Evolutionary conservation across 208 protist genomes (phyloP).

Genomic region (Endotrypanum monterogeii): DNA sequence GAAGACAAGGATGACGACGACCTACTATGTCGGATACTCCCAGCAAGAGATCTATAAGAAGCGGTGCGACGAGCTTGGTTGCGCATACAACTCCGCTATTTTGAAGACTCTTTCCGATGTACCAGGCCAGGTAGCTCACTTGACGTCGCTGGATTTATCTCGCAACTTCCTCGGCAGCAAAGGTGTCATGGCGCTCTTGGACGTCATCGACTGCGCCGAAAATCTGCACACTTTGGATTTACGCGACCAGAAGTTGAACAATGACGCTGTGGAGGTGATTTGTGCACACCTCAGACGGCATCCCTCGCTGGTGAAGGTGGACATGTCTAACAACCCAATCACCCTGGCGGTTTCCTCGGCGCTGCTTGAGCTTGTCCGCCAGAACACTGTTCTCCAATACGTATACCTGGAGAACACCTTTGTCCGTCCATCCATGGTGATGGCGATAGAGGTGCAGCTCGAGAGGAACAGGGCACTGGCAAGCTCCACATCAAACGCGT

Average conservation of each 20-base stretch:
- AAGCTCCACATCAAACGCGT: background rate
- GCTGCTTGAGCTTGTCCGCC: conserved; percentile 70
- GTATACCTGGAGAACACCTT: conserved; percentile 67
- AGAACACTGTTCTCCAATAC: conserved; percentile 61
- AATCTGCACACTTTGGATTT: conserved; percentile 56
- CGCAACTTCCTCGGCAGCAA: conserved; percentile 88
- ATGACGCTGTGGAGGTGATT: conserved; percentile 55
- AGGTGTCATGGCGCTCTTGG: conserved; percentile 74
- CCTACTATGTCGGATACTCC: conserved; percentile 69
- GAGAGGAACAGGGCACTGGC: conserved; percentile 43
- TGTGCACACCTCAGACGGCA: conserved; percentile 59
- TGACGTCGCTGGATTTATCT: conserved; percentile 72
- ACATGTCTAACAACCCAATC: conserved; percentile 86
- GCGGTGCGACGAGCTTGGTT: conserved; percentile 65
- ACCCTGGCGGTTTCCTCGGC: conserved; percentile 60
- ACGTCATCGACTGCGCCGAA: conserved; percentile 67
- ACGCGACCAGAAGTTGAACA: conserved; percentile 60
- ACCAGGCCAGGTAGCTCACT: conserved; percentile 62
- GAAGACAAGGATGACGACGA: conserved; percentile 44
- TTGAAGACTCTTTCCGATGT: conserved; percentile 46
- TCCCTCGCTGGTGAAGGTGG: conserved; percentile 59
- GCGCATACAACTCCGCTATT: conserved; percentile 67
- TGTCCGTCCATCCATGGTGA: conserved; percentile 52
- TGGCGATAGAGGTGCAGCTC: conserved; percentile 57
- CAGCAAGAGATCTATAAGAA: conserved; percentile 79